Evolutionary conservation across 208 protist genomes (phyloP).

Genomic region (Blastocrithidia nonstop): DNA sequence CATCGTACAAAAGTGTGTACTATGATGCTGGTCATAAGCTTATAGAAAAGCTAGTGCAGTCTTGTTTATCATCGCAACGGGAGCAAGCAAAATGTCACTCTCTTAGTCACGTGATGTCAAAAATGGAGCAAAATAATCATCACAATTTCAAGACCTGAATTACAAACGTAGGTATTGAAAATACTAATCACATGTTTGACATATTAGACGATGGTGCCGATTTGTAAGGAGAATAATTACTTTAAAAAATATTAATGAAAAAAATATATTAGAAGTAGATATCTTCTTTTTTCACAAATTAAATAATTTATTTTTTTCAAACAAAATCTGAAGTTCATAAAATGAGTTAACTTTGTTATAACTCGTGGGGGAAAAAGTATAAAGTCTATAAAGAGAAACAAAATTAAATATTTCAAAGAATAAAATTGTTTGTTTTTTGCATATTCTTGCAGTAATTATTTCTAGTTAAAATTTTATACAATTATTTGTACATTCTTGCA

Average conservation of each 20-base stretch:
- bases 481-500: no score
- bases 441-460: no score
- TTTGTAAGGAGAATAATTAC: slow-evolving; percentile 18
- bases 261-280: background rate
- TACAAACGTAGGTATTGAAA: slow-evolving; percentile 84
- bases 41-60: slow-evolving; percentile 27
- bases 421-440: no score
- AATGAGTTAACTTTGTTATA: no score
- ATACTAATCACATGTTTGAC: slow-evolving; percentile 86
- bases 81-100: slow-evolving; percentile 36
- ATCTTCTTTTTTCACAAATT: no score
- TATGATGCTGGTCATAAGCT: slow-evolving; percentile 53
- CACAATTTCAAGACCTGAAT: slow-evolving; percentile 50
- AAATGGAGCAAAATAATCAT: slow-evolving; percentile 19
- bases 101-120: slow-evolving; percentile 18
- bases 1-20: slow-evolving; percentile 73
- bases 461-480: no score
- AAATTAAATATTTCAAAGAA: no score
- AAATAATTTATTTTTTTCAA: slow-evolving; percentile 1
- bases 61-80: slow-evolving; percentile 45
- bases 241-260: slow-evolving; percentile 1
- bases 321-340: no score
- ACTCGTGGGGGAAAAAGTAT: no score
- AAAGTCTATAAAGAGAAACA: no score
- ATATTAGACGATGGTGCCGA: slow-evolving; percentile 46